Percentiles rank a stretch among this genome's conserved stretches.
Evolutionary conservation across 768 basidiomycete species (phyloP).

Genomic region (Leccinum boreale): DNA sequence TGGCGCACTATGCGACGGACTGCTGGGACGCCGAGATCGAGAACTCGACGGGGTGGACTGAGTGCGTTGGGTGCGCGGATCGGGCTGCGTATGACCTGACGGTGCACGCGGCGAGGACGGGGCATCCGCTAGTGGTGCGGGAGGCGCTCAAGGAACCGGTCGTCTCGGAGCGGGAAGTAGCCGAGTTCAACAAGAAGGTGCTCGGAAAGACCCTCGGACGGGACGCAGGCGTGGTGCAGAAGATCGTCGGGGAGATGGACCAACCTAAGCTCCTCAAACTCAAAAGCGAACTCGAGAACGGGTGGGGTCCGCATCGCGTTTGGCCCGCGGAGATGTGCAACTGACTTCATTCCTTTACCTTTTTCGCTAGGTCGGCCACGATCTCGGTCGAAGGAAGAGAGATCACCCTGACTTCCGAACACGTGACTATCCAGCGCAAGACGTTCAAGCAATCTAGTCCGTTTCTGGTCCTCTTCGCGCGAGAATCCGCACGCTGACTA

Average conservation of each 20-base stretch:
- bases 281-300: slow-evolving; percentile 69
- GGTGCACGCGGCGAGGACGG: slow-evolving; percentile 84
- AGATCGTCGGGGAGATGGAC: slow-evolving; percentile 60
- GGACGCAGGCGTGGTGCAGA: slow-evolving; percentile 67
- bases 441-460: slow-evolving; percentile 84
- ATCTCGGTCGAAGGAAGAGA: slow-evolving; percentile 62
- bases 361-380: slow-evolving; percentile 44
- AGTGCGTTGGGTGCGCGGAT: slow-evolving; percentile 99
- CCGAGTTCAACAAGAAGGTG: slow-evolving; percentile 82
- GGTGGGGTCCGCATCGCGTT: slow-evolving; percentile 42
- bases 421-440: slow-evolving; percentile 76
- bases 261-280: slow-evolving; percentile 62
- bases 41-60: slow-evolving; percentile 85
- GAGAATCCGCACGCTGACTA: slow-evolving; percentile 13
- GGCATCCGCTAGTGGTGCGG: slow-evolving; percentile 80
- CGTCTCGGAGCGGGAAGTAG: slow-evolving; percentile 73
- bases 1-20: slow-evolving; percentile 99
- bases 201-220: slow-evolving; percentile 88
- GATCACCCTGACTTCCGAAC: slow-evolving; percentile 68
- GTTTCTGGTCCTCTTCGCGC: slow-evolving; percentile 23
- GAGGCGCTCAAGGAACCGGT: slow-evolving; percentile 84
- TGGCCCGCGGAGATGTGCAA: slow-evolving; percentile 10
- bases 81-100: slow-evolving; percentile 94
- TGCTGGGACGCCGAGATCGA: slow-evolving; percentile 99
- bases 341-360: background rate